These are phyloP conservation scores for Misopates orontium DNA, from an alignment of 257 asterid genomes.

Conservation along the genomic window DNA sequence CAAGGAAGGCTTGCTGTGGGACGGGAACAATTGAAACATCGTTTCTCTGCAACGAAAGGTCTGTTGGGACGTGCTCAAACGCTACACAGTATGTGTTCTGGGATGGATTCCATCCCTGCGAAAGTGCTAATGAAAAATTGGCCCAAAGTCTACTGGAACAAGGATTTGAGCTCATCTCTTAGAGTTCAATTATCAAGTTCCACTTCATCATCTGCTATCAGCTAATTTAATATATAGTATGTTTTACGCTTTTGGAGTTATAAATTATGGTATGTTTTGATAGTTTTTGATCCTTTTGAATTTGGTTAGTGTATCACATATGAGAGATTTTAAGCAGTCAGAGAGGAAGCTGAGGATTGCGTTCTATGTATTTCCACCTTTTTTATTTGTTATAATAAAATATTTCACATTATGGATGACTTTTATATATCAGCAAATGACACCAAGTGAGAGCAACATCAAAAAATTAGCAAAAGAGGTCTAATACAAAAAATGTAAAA, in stretches of 20 bases:
- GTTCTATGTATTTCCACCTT: slow-evolving; percentile 5
- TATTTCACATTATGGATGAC: neutral
- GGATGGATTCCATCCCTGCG: slow-evolving; percentile 85
- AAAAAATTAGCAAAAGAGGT: too few species aligned
- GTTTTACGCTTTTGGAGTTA: slow-evolving; percentile 6
- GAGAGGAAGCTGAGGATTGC: slow-evolving; percentile 1
- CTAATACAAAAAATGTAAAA: too few species aligned
- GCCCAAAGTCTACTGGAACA: slow-evolving; percentile 64
- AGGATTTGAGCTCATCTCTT: slow-evolving; percentile 72
- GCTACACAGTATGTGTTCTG: slow-evolving; percentile 74
- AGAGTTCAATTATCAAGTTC: slow-evolving; percentile 18
- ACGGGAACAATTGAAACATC: slow-evolving; percentile 70
- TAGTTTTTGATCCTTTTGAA: slow-evolving; percentile 4
- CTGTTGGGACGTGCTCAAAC: slow-evolving; percentile 77
- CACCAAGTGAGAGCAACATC: neutral
- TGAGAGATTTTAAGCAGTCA: slow-evolving; percentile 11
- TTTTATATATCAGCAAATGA: neutral
- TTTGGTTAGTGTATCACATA: slow-evolving; percentile 13
- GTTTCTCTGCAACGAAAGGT: slow-evolving; percentile 58
- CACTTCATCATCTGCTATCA: slow-evolving; percentile 16
- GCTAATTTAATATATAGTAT: neutral
- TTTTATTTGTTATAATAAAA: neutral
- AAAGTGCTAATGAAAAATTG: slow-evolving; percentile 65
- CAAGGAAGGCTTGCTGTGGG: slow-evolving; percentile 81
- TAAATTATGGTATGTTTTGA: slow-evolving; percentile 8